Base-by-base conservation (phyloP, 2,329 filamentous ascomycete genomes). In the Hypoxylon sp. region DNA sequence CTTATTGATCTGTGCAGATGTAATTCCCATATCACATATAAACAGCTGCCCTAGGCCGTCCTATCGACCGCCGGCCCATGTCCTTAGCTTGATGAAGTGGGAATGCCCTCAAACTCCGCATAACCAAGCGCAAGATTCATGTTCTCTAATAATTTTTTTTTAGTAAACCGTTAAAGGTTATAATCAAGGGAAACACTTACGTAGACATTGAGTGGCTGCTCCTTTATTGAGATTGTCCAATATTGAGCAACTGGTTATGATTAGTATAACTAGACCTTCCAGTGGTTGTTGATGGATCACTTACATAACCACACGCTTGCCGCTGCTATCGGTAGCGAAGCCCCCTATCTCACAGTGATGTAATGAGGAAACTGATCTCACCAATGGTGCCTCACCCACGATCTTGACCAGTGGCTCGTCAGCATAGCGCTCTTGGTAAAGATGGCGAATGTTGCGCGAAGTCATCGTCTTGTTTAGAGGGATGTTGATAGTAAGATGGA, bases 181-280 rank as follows among this genome's bases (percentile, higher is more conserved):
- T 31, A 31, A 31, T 9, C 29, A 31, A 31, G 29, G 29, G 29
- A 9, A 9, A 8, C 29, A 91, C 91, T 87, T 87, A 94, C 91
- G 94, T 80, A 97, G 82, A 83, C 94, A 97, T 80, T 97, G 94
- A 10, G 94, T 97, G 5, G 93, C 93, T 59, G 94, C 94, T 67
- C 94, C 94, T 88, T 98, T 98, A 75, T 96, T 86, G 73, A 98
- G 83, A 81, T 98, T 97, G 81, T 98, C 94, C 76, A 98, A 97
- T 2, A 93, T 97, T 17, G 92, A 93, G 78, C 94, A 97, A 70
- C 29, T 31, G 6, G 29, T 31, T 9, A 31, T 31, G 8, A 9
- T 31, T 31, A 31, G 29, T 31, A 31, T 9, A 31, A 31, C 2
- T 31, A 9, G 29, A 31, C 29, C 29, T 9, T 31, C 6, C 29